phyloP scores from a whole-genome alignment of 2,329 filamentous ascomycete species.

The Ramularia collo-cygni region DNA sequence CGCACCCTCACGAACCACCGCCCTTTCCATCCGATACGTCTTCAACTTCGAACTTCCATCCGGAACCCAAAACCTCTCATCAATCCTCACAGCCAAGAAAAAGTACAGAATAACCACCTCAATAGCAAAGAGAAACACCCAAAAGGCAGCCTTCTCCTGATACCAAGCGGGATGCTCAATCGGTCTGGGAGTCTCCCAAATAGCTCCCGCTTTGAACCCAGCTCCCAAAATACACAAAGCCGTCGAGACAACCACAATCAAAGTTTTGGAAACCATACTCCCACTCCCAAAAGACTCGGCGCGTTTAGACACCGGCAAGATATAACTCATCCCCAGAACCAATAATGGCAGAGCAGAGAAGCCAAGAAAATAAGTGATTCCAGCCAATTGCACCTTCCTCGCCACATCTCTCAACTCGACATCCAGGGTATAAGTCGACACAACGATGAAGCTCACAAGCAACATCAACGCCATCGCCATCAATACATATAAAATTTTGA shows the following conservation, averaged over 20 bases:
- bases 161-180: constrained; percentile 14
- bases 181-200: constrained; percentile 11
- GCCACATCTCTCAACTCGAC: not conserved
- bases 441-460: constrained; percentile 13
- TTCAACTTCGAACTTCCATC: constrained; percentile 6
- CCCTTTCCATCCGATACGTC: not conserved
- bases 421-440: constrained; percentile 11
- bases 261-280: constrained; percentile 9
- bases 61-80: constrained; percentile 17
- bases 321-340: constrained; percentile 46
- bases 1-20: not conserved
- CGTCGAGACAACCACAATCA: constrained; percentile 9
- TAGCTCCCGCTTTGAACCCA: constrained; percentile 12
- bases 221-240: constrained; percentile 12
- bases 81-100: constrained; percentile 12
- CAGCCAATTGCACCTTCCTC: constrained; percentile 36
- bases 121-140: constrained; percentile 13
- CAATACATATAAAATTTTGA: constrained; percentile 3
- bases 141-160: constrained; percentile 12
- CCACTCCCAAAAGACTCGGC: constrained; percentile 13
- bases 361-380: constrained; percentile 53
- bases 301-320: constrained; percentile 1
- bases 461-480: constrained; percentile 12
- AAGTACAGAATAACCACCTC: constrained; percentile 17
- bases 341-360: constrained; percentile 57